A percentile compares a stretch with the other conserved stretches of the same genome.
phyloP scores from a whole-genome alignment of 768 basidiomycete species.

The Hortiboletus flavorubellus region DNA sequence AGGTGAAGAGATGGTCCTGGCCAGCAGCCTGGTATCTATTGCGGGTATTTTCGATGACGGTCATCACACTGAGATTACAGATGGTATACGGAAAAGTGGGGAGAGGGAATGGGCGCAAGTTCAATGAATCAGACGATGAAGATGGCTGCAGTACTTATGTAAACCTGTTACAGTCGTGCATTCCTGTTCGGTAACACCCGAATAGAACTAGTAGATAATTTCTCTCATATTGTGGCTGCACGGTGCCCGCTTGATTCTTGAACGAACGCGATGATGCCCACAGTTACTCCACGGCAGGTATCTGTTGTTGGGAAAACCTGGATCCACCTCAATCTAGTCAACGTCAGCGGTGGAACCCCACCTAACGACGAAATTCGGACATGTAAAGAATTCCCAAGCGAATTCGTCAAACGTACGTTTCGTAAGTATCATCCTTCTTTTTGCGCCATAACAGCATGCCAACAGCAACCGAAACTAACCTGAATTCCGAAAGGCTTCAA shows the following conservation, averaged over 20 bases:
- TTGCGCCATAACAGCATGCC: no score
- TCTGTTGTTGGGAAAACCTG: no score
- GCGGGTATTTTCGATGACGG: conserved; percentile 50
- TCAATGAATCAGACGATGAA: not conserved
- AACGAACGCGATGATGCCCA: no score
- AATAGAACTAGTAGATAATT: not conserved
- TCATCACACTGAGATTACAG: conserved; percentile 35
- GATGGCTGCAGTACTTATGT: conserved; percentile 6
- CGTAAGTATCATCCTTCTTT: not conserved
- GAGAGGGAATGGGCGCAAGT: not conserved
- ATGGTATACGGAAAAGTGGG: not conserved
- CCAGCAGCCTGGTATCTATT: conserved; percentile 72
- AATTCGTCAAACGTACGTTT: not conserved
- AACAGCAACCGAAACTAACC: no score
- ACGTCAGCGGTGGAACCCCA: not conserved
- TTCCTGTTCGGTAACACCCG: conserved; percentile 21
- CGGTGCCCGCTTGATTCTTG: no score
- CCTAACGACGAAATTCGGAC: not conserved
- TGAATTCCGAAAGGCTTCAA: no score
- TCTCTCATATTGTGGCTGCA: no score
- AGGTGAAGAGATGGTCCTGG: conserved; percentile 87
- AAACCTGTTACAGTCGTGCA: conserved; percentile 2
- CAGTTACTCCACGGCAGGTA: no score
- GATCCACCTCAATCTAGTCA: not conserved
- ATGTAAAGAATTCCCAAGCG: not conserved